These are phyloP conservation scores for Didymella pomorum DNA, from an alignment of 2,329 filamentous ascomycete species.

Conservation along the genomic window DNA sequence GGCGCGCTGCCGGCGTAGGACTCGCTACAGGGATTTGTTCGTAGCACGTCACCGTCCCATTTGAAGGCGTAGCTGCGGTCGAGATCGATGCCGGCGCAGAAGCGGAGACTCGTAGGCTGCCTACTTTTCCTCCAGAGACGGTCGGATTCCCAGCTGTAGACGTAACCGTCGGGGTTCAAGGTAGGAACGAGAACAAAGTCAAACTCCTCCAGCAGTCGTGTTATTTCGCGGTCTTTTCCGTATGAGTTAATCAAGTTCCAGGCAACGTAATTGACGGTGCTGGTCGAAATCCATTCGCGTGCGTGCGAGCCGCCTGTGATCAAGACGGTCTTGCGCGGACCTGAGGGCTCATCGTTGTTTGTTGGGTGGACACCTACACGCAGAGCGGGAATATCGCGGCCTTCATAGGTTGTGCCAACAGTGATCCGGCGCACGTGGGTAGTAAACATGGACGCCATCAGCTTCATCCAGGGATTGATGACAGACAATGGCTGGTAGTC, in stretches of 20 bases:
- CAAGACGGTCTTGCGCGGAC: constrained; percentile 76
- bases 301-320: constrained; percentile 89
- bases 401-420: constrained; percentile 87
- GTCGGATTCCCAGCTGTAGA: constrained; percentile 91
- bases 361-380: constrained; percentile 72
- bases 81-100: constrained; percentile 88
- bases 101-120: constrained; percentile 80
- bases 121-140: constrained; percentile 95
- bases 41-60: constrained; percentile 74
- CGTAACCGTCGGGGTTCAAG: constrained; percentile 91
- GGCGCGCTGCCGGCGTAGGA: constrained; percentile 84
- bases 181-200: constrained; percentile 90
- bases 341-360: constrained; percentile 55
- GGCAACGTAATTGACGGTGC: constrained; percentile 88
- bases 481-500: constrained; percentile 90
- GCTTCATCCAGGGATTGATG: constrained; percentile 88
- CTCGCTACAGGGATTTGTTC: constrained; percentile 85
- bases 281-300: constrained; percentile 94
- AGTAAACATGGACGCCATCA: constrained; percentile 89
- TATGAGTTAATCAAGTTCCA: constrained; percentile 88
- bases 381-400: constrained; percentile 83
- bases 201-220: constrained; percentile 80
- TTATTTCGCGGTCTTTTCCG: constrained; percentile 74
- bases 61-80: constrained; percentile 86
- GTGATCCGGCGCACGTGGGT: constrained; percentile 76